phyloP scores from a whole-genome alignment of 2,329 filamentous ascomycete genomes.

The Ophiostoma himal-ulmi region DNA sequence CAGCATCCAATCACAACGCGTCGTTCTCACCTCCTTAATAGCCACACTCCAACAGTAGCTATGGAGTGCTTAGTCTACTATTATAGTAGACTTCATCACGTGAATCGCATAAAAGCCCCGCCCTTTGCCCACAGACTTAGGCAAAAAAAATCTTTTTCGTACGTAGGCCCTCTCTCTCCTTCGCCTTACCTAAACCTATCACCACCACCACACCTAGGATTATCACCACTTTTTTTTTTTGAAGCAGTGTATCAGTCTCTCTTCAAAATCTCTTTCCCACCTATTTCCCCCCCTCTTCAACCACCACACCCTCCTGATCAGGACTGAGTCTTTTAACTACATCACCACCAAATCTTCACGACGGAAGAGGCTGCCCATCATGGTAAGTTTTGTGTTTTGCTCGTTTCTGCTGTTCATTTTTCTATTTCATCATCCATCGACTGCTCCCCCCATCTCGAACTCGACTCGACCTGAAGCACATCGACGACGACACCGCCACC shows the following conservation, averaged over 20 bases:
- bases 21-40: neutral
- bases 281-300: neutral
- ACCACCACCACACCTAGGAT: neutral
- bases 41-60: neutral
- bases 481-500: neutral
- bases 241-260: neutral
- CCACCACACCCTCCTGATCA: neutral
- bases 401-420: neutral
- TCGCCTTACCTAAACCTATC: neutral
- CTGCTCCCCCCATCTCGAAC: neutral
- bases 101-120: constrained; percentile 21
- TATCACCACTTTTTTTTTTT: constrained; percentile 11
- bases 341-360: neutral
- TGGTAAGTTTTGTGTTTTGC: neutral
- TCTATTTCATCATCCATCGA: neutral
- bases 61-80: too few relatives aligned
- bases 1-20: neutral
- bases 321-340: neutral
- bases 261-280: constrained; percentile 6
- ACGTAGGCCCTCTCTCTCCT: neutral
- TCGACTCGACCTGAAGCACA: neutral
- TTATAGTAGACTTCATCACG: constrained; percentile 13
- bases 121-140: constrained; percentile 21
- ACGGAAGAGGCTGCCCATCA: constrained; percentile 11
- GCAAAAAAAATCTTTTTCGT: constrained; percentile 11